Conservation (phyloP, 768 basidiomycete genomes). For the Amanita rimosa region DNA sequence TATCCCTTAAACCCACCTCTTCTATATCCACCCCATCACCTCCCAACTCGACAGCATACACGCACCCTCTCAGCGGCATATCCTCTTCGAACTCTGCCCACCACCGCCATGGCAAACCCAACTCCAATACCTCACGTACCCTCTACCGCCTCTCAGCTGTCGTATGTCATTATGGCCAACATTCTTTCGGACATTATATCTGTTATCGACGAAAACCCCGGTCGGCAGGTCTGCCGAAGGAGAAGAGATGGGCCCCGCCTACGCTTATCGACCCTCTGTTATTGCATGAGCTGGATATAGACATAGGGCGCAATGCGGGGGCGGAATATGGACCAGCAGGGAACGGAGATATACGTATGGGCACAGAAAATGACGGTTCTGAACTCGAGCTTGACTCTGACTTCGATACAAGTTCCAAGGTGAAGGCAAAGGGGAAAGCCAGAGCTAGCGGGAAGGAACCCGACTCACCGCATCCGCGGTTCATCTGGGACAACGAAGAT, state of each 20-base stretch:
- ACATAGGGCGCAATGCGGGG: conserved; percentile 11
- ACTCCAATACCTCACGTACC: conserved; percentile 31
- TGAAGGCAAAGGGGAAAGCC: conserved; percentile 7
- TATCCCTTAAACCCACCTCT: conserved; percentile 57
- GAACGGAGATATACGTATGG: not conserved
- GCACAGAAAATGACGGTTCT: not conserved
- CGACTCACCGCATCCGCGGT: conserved; percentile 17
- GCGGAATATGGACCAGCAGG: not conserved
- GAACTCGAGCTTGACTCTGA: not conserved
- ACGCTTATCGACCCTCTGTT: conserved; percentile 32
- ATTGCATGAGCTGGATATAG: conserved; percentile 30
- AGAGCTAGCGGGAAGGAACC: not conserved
- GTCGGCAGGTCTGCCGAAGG: conserved; percentile 23
- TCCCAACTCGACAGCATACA: conserved; percentile 10
- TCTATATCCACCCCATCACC: conserved; percentile 61
- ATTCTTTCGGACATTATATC: conserved; percentile 92
- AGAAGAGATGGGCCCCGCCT: conserved; percentile 17
- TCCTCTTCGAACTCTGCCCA: conserved; percentile 37
- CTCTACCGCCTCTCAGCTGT: conserved; percentile 79
- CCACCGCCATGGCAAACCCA: not conserved
- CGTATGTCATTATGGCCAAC: conserved; percentile 89
- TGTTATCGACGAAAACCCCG: conserved; percentile 81
- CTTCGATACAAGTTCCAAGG: not conserved
- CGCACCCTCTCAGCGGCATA: conserved; percentile 21
- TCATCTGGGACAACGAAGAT: conserved; percentile 48